Evolutionary conservation across 1,284 basidiomycete species (phyloP), one percentile per base, ranked within the genome.

Genomic region (Golubevia sp.): DNA sequence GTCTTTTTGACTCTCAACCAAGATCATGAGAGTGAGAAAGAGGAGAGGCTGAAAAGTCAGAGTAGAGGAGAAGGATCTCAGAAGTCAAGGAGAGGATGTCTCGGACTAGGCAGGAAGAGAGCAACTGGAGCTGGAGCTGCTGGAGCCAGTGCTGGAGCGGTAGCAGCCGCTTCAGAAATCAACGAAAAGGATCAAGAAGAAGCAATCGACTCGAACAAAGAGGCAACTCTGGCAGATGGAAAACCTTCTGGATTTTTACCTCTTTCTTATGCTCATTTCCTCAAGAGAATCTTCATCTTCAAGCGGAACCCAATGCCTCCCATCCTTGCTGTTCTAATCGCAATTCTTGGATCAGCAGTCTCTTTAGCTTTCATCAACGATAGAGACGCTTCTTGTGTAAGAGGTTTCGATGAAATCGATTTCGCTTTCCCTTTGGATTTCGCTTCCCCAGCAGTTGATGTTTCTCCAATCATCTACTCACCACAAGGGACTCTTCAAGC

Each of bases 1-100:
- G 68, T 70, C 15, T 70, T 70, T 52, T 61, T 70, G 15, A 49
- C 51, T n/a, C 65, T 70, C 59, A 67, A 70, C 34, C 64, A 64
- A 25, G 44, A 64, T 25, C 61, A 70, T 25, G 68, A 50, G 8
- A 69, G 49, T 25, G 67, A 63, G 27, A 50, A 57, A 7, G 59
- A 66, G 20, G 64, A 61, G 52, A 63, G 67, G 27, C n/a, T n/a
- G n/a, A n/a, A n/a, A n/a, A n/a, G n/a, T n/a, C n/a, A n/a, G n/a
- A n/a, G n/a, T n/a, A n/a, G n/a, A n/a, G n/a, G n/a, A n/a, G n/a
- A n/a, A n/a, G n/a, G n/a, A n/a, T n/a, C n/a, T n/a, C n/a, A n/a
- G n/a, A n/a, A n/a, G n/a, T n/a, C n/a, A n/a, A n/a, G n/a, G n/a
- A n/a, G n/a, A n/a, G n/a, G n/a, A n/a, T n/a, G n/a, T n/a, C n/a